Percentiles rank a stretch among this genome's conserved stretches.
These are phyloP conservation scores for Fusarium duplospermum DNA, from an alignment of 2,329 filamentous ascomycete genomes.

Conservation along the genomic window DNA sequence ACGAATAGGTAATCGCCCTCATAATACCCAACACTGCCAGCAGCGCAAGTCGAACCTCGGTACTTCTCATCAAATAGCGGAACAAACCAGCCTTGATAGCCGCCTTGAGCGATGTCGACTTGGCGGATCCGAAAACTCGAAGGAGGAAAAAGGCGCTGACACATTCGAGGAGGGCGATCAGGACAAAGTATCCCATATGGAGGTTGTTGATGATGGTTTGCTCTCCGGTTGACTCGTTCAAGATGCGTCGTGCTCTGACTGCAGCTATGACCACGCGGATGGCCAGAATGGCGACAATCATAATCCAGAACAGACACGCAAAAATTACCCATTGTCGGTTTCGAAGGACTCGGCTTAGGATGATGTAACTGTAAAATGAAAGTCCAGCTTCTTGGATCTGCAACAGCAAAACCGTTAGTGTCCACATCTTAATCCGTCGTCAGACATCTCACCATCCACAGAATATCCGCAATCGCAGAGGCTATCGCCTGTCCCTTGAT, in stretches of 20 bases:
- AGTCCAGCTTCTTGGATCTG: constrained; percentile 59
- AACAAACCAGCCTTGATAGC: constrained; percentile 51
- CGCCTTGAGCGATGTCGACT: constrained; percentile 41
- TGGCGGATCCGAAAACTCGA: constrained; percentile 50
- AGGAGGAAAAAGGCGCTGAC: constrained; percentile 55
- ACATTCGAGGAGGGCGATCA: constrained; percentile 55
- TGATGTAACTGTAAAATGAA: constrained; percentile 63
- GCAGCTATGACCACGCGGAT: constrained; percentile 58
- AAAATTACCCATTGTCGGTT: constrained; percentile 57
- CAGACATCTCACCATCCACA: constrained; percentile 51
- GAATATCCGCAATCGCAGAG: constrained; percentile 53
- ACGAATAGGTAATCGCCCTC: constrained; percentile 56
- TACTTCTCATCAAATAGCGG: constrained; percentile 53
- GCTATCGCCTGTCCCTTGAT: constrained; percentile 47
- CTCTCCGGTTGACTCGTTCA: constrained; percentile 34
- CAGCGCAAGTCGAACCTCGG: constrained; percentile 53
- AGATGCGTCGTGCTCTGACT: constrained; percentile 46
- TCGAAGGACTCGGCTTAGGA: constrained; percentile 62
- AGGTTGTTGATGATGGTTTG: constrained; percentile 51
- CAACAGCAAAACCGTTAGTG: neutral
- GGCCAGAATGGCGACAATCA: constrained; percentile 62
- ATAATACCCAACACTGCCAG: constrained; percentile 53
- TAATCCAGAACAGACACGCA: constrained; percentile 66
- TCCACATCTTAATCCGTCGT: neutral
- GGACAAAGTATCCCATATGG: constrained; percentile 56